Percentiles rank a stretch among this genome's conserved stretches.
Evolutionary conservation across 2,329 filamentous ascomycete species (phyloP).

Genomic region (Harringtonia aguacate): DNA sequence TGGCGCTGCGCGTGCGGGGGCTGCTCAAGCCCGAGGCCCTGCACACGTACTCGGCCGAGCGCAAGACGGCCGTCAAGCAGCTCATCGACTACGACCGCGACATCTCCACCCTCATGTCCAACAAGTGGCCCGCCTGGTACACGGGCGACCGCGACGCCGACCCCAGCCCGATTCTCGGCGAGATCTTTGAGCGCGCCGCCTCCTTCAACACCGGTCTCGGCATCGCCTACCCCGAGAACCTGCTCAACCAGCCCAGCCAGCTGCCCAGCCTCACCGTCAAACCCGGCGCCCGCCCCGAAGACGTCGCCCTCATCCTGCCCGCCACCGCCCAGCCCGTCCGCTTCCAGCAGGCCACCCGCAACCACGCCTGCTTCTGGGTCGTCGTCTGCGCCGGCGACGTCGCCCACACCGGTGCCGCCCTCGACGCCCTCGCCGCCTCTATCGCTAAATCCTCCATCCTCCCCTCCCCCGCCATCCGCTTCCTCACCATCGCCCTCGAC

Average conservation of each 20-base stretch:
- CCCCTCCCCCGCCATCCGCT: constrained; percentile 24
- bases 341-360: constrained; percentile 32
- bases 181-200: constrained; percentile 47
- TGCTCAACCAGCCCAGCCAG: constrained; percentile 6
- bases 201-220: constrained; percentile 52
- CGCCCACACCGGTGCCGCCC: constrained; percentile 9
- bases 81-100: constrained; percentile 28
- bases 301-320: constrained; percentile 31
- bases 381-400: constrained; percentile 22
- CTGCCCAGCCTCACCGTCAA: constrained; percentile 11
- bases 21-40: constrained; percentile 13
- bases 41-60: constrained; percentile 28
- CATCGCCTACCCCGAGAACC: constrained; percentile 33
- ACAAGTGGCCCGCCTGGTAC: constrained; percentile 26
- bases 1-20: constrained; percentile 20
- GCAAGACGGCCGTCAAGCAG: constrained; percentile 23
- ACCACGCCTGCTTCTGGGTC: constrained; percentile 29
- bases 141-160: constrained; percentile 26
- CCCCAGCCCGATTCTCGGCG: constrained; percentile 35
- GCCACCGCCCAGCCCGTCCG: constrained; percentile 31
- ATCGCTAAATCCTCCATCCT: constrained; percentile 12
- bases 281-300: constrained; percentile 33
- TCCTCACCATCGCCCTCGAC: constrained; percentile 33
- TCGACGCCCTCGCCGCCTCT: constrained; percentile 10
- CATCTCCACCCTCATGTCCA: constrained; percentile 23